Base-by-base conservation (phyloP, 2,329 filamentous ascomycete genomes). In the Exophiala xenobiotica region DNA sequence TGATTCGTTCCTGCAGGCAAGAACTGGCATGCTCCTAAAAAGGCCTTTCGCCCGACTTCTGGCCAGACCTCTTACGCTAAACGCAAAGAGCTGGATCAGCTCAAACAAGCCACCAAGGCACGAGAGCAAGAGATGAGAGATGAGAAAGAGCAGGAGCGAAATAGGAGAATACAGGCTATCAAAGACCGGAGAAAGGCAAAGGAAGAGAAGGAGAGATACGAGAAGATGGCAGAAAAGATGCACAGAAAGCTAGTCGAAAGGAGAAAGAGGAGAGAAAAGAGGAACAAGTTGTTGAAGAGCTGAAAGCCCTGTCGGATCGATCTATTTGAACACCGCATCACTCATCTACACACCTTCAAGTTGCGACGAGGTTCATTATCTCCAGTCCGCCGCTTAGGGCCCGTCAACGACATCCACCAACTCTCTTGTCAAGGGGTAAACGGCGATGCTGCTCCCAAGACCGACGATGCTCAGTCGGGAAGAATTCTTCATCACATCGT, bases 171-270 rank as follows among this genome's bases (percentile, higher is more conserved):
- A 48, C 81, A 91, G 65, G 80, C 80, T 8, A 88, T 97, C 67
- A 91, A 87, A 65, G 90, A 95, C 59, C 91, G 87, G 71, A 82
- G 89, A 61, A 86, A 83, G 16, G 88, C 86, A 46, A 97, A 96
- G 79, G 91, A 90, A 64, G 93, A 97, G 77, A 90, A 87, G 71
- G 90, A 91, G 65, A 79, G 92, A 61, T 97, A 92, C 68, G 89
- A 90, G 70, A 89, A 91, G 77, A 82, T 99, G 82, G 92, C 90
- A 16, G 89, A 90, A 74, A 97, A 93, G 77, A 97, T 99, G 93
- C 92, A 97, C 75, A 84, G 82, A 72, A 97, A 96, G 79, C 81
- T 91, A 56, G 86, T 97, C 9, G 93, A 99, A 74, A 82, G 93
- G 63, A 73, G 96, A 71, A 96, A 90, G 84, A 82, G 91, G 67